Percentiles rank a stretch among this genome's conserved stretches.
phyloP scores from a whole-genome alignment of 352 stramenopile species.

The Pythium aristosporum region DNA sequence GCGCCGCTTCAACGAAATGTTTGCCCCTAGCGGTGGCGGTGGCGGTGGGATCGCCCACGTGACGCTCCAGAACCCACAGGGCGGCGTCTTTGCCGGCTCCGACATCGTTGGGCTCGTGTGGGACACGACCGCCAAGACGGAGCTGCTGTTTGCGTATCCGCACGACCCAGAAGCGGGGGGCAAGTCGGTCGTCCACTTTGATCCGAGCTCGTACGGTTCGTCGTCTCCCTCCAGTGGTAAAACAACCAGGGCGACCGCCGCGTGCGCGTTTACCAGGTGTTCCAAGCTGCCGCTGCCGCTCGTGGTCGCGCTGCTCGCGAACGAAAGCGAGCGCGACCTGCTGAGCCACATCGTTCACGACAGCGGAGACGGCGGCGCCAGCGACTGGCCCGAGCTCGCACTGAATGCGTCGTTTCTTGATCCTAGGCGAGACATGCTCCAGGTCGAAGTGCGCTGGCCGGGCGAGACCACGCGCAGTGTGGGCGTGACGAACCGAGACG shows the following conservation, averaged over 20 bases:
- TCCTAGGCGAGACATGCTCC: slow-evolving; percentile 38
- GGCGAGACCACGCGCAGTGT: slow-evolving; percentile 27
- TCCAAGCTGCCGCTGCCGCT: slow-evolving; percentile 63
- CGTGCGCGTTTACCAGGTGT: slow-evolving; percentile 26
- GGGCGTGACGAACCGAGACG: slow-evolving; percentile 54
- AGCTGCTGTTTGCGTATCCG: slow-evolving; percentile 36
- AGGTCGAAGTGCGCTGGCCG: slow-evolving; percentile 62
- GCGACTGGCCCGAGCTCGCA: slow-evolving; percentile 57
- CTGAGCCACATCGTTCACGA: slow-evolving; percentile 36
- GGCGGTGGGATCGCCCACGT: slow-evolving; percentile 34
- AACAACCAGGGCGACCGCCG: background rate
- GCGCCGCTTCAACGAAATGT: slow-evolving; percentile 62
- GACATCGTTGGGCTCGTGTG: slow-evolving; percentile 49
- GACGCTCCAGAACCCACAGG: slow-evolving; percentile 55
- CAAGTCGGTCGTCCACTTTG: slow-evolving; percentile 28
- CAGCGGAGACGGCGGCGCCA: slow-evolving; percentile 20
- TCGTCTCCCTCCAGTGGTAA: slow-evolving; percentile 7
- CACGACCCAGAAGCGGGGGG: slow-evolving; percentile 13
- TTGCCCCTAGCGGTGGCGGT: slow-evolving; percentile 23
- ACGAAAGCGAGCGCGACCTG: slow-evolving; percentile 58
- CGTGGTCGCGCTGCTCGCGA: slow-evolving; percentile 58
- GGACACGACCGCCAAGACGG: slow-evolving; percentile 5
- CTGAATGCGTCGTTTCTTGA: slow-evolving; percentile 59
- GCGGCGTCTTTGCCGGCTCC: slow-evolving; percentile 45
- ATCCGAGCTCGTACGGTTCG: background rate